Base-by-base conservation (phyloP, 1,284 basidiomycete species). In the Sanguinoderma infundibulare region DNA sequence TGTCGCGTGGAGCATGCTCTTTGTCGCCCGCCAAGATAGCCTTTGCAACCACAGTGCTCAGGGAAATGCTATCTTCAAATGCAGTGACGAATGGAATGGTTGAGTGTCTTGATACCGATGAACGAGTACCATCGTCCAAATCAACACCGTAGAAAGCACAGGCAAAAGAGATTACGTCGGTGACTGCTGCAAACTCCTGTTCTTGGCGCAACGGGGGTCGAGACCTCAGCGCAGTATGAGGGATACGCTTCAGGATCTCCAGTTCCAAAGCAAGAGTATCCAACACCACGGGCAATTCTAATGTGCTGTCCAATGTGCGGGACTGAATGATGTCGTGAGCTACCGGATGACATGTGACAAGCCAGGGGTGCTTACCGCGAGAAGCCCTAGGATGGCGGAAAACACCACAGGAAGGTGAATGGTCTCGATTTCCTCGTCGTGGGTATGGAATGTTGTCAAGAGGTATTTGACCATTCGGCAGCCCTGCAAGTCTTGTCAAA, bases 361-460 rank as follows among this genome's bases (percentile, higher is more conserved):
- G 2, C 1, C n/a, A 35, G 51, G 32, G 15, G 17, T 59, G 55
- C 81, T 70, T 73, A 92, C 91, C 66, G 84, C 77, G 35, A 92
- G 67, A 8, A 83, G 70, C 64, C 94, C 90, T 40, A 88, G 71
- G 47, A 92, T 77, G 12, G 85, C 86, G 6, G 85, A 78, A 63
- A 94, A 90, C 15, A 92, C 79, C 36, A 94, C 75, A 0, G 95
- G 95, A 1, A 96, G 79, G 73, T 98, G 94, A 35, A 96, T 80
- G 15, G 80, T 84, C 70, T 86, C 86, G 15, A 90, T 86, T 72
- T 96, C 94, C 61, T 95, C 92, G 66, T 96, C 94, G 69, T 93
- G 91, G 8, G 79, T 71, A 9, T 86, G 81, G 70, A 95, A 92
- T 2, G 84, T 85, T 44, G 79, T 81, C 26, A 96, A 77, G 42